Evolutionary conservation across 2,329 filamentous ascomycete species (phyloP).

Genomic region (Aspergillus piperis): DNA sequence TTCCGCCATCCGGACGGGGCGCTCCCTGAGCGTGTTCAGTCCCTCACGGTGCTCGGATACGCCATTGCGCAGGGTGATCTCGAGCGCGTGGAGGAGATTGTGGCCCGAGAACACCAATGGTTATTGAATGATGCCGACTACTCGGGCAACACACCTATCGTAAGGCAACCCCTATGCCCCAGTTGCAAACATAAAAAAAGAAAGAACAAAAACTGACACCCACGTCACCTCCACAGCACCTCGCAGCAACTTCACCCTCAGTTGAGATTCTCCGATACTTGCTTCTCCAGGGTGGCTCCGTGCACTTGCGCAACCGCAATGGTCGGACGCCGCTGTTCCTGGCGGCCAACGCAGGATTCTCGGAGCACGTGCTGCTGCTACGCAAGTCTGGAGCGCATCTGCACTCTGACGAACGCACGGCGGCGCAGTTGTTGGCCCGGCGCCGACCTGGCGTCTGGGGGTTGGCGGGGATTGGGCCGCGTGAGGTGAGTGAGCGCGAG

Average conservation of each 20-base stretch:
- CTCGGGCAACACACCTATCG: conserved; percentile 70
- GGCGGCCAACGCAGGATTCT: conserved; percentile 58
- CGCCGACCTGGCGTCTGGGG: conserved; percentile 46
- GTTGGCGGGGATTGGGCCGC: conserved; percentile 43
- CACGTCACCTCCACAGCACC: conserved; percentile 45
- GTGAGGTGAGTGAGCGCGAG: conserved; percentile 28
- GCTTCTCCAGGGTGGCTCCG: conserved; percentile 58
- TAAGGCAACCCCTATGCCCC: conserved; percentile 23
- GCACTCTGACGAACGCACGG: conserved; percentile 57
- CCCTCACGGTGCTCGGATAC: conserved; percentile 76
- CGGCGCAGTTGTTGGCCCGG: conserved; percentile 53
- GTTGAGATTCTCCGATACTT: conserved; percentile 58
- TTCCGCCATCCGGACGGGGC: conserved; percentile 72
- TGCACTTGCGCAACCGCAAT: conserved; percentile 60
- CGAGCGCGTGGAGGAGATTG: conserved; percentile 64
- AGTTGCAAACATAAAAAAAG: no score
- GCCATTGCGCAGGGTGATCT: conserved; percentile 74
- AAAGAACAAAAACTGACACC: not conserved
- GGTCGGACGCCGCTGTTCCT: conserved; percentile 62
- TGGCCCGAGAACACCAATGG: conserved; percentile 65
- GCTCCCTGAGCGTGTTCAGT: conserved; percentile 60
- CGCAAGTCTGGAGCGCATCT: conserved; percentile 61
- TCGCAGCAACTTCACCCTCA: conserved; percentile 59
- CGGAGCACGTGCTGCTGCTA: conserved; percentile 56
- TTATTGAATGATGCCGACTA: conserved; percentile 77